Evolutionary conservation across 2,329 filamentous ascomycete species (phyloP).

Genomic region (Ascochyta clinopodiicola): DNA sequence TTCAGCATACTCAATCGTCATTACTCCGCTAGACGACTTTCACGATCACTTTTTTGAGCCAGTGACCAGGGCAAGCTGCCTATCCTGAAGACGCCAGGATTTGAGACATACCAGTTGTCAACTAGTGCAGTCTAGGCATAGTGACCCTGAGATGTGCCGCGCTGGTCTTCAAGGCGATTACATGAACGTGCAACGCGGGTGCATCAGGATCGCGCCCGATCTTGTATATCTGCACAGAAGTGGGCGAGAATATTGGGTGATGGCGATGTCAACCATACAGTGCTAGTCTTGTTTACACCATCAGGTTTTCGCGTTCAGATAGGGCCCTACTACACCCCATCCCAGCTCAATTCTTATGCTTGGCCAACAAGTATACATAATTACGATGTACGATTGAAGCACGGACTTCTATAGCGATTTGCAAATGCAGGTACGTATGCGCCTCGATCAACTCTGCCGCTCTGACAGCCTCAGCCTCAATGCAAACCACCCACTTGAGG

Average conservation of each 20-base stretch:
- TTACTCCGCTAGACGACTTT: background rate
- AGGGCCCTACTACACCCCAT: background rate
- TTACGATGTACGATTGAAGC: background rate
- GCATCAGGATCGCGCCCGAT: background rate
- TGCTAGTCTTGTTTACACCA: background rate
- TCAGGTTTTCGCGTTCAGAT: background rate
- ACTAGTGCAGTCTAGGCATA: background rate
- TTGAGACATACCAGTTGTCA: background rate
- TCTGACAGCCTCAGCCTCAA: conserved; percentile 1
- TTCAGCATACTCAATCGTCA: background rate
- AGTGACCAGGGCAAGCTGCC: background rate
- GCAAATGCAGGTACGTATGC: background rate
- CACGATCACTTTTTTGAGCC: background rate
- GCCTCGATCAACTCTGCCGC: background rate
- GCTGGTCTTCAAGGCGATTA: background rate
- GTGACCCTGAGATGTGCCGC: background rate
- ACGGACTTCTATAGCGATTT: background rate
- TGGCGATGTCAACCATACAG: background rate
- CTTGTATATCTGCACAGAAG: background rate
- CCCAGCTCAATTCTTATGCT: too few species aligned
- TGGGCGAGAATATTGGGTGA: background rate
- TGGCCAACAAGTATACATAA: background rate
- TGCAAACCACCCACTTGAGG: background rate
- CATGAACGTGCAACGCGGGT: background rate
- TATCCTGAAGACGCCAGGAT: background rate